Evolutionary conservation across 2,329 filamentous ascomycete species (phyloP), one percentile per base, ranked within the genome.

Genomic region (Cercospora sp.): DNA sequence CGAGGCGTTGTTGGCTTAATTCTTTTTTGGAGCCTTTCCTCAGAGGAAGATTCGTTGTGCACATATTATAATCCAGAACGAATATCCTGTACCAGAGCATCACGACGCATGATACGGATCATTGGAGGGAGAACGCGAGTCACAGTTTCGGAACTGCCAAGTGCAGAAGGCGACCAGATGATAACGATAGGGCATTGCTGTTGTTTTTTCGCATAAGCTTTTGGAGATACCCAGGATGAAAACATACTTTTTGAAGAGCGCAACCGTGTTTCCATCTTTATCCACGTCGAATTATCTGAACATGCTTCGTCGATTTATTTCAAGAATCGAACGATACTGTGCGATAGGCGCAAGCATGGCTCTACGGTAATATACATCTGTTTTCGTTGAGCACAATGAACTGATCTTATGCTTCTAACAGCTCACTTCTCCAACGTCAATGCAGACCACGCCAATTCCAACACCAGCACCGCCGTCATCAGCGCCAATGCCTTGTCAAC

Each of bases 1-100:
- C 64, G 57, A 40, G 64, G 64, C 64, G 64, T 61, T 55, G 21
- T 53, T 49, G 30, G 18, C 7, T 18, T 24, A 30, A 37, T 28
- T n/a, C 16, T 32, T 51, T 55, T 57, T n/a, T 40, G 59, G 26
- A 28, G 24, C 13, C 6, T 18, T 28, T 21, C 9, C 21, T 34
- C 3, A 18, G 18, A 34, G 24, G 8, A 34, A 18, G n/a, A 16
- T 5, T 21, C 30, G 3, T 37, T 37, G 28, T 32, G 32, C 49
- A 55, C 21, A 26, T n/a, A 30, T 26, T 10, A n/a, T 5, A 24
- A n/a, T 55, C 26, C 49, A 55, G 49, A 55, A n/a, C 49, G 24
- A n/a, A 28, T 3, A 9, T n/a, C 21, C 26, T 55, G 24, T 55
- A 55, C 24, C 49, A 55, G 49, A 16, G 49, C 49, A 55, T 55